Evolutionary conservation across 345 rosid genomes (phyloP), one percentile per base, ranked within the genome.

Genomic region (Erodium maritimum): DNA sequence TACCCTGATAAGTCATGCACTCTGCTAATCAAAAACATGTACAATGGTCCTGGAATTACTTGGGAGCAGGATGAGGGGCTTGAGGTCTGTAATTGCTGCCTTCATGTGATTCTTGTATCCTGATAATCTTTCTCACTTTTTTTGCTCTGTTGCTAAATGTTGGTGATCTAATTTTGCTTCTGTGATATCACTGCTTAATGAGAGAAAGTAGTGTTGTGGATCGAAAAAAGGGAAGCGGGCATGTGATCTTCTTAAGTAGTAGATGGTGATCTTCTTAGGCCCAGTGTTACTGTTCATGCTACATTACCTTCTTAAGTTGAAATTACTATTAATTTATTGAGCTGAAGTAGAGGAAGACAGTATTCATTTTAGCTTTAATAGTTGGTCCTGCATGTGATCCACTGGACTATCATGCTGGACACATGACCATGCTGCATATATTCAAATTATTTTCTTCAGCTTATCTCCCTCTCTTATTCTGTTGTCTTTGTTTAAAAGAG

Each of bases 61-160:
- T 87, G 88, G 91, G 96, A 89, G 70, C 99, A 89, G 61, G 99
- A 89, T 75, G 99, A 93, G 82, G 95, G 91, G 80, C 96, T 93
- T 61, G 99, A 93, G 98, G 98, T 91, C 89, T 82, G 98, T 88
- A 78, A 78, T 61, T 67, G 85, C 72, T 80, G 81, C 70, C 82
- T 75, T 80, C 82, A 75, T 61, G 61, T 73, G 78, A 77, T 69
- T 80, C 82, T 73, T 73, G 98, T 91, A 88, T 88, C 98, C 98
- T 88, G 82, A 79, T 71, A 25, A 7, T 10, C 25, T 50, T 5
- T 54, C 16, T 48, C 19, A 19, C 3, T 14, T 42, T 34, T 51
- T 37, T 7, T 59, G 56, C 46, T 5, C 17, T 55, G 21, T 20
- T 50, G 25, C n/a, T 16, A 33, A 22, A 17, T 21, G 23, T 54